Evolutionary conservation across 176 grass and related monocot species (phyloP).

Genomic region (Alopecurus myosuroides): DNA sequence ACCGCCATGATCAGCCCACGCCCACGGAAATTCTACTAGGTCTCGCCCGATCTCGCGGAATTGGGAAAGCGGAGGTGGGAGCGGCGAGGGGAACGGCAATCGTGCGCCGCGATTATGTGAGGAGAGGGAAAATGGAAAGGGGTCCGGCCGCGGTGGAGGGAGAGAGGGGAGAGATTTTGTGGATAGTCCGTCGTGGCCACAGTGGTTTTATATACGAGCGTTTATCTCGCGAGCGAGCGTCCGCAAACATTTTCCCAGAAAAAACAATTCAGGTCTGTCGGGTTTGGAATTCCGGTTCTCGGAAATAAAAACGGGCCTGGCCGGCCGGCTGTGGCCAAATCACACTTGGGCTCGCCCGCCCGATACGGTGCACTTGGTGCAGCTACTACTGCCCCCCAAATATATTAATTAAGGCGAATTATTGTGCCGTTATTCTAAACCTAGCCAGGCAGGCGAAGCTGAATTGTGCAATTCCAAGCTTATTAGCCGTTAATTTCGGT

Average conservation of each 20-base stretch:
- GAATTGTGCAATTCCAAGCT: not conserved
- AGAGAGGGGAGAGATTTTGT: not conserved
- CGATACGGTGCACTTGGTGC: not conserved
- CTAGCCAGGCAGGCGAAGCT: not conserved
- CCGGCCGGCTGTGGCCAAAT: not conserved
- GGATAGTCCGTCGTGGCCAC: not conserved
- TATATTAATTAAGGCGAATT: not conserved
- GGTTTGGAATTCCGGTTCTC: too few relatives aligned
- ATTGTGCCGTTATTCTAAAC: not conserved
- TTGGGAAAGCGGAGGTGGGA: not conserved
- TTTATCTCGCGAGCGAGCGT: not conserved
- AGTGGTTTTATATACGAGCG: conserved; percentile 11
- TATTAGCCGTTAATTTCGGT: not conserved
- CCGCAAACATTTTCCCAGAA: not conserved
- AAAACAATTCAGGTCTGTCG: not conserved
- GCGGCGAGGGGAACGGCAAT: not conserved
- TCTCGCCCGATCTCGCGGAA: conserved; percentile 4
- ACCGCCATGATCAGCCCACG: conserved; percentile 33
- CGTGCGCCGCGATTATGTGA: conserved; percentile 17
- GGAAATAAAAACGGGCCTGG: not conserved
- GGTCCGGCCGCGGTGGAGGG: not conserved
- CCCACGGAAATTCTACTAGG: not conserved
- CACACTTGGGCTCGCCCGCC: not conserved
- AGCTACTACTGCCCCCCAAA: not conserved
- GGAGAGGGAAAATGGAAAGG: not conserved